These are phyloP conservation scores for Datisca glomerata DNA, from an alignment of 306 rosid species.

Conservation along the genomic window DNA sequence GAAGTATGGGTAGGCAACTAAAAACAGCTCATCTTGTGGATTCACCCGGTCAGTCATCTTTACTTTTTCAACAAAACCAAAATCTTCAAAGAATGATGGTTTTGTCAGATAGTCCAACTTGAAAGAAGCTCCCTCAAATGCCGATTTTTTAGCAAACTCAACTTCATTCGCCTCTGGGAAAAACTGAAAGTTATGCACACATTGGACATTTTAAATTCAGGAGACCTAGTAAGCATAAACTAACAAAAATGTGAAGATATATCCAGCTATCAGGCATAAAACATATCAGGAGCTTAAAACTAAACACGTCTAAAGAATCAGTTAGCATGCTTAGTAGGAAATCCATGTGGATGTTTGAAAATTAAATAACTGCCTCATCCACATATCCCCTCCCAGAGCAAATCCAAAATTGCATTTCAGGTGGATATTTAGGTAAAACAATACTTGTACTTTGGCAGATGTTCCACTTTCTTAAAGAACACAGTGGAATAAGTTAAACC, in stretches of 20 bases:
- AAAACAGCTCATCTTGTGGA: conserved; percentile 68
- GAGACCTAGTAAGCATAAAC: conserved; percentile 11
- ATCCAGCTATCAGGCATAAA: background rate
- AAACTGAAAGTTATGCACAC: conserved; percentile 62
- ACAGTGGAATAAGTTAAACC: no score
- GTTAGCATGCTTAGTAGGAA: no score
- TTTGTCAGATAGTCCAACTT: conserved; percentile 90
- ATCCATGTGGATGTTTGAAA: no score
- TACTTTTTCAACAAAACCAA: conserved; percentile 80
- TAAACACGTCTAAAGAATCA: no score
- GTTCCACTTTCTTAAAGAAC: no score
- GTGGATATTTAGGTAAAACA: no score
- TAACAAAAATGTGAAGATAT: background rate
- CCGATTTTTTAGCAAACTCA: conserved; percentile 68
- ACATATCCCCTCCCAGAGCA: no score
- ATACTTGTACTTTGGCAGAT: no score
- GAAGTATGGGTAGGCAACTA: conserved; percentile 89
- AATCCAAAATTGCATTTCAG: no score
- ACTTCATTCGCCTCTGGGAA: conserved; percentile 98
- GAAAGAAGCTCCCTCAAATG: conserved; percentile 66
- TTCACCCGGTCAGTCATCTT: conserved; percentile 87
- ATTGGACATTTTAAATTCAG: conserved; percentile 9
- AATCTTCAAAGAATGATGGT: conserved; percentile 91
- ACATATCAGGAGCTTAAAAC: no score
- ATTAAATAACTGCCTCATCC: no score